Base-by-base conservation (phyloP, 2,329 filamentous ascomycete genomes). In the Aureobasidium sp. region DNA sequence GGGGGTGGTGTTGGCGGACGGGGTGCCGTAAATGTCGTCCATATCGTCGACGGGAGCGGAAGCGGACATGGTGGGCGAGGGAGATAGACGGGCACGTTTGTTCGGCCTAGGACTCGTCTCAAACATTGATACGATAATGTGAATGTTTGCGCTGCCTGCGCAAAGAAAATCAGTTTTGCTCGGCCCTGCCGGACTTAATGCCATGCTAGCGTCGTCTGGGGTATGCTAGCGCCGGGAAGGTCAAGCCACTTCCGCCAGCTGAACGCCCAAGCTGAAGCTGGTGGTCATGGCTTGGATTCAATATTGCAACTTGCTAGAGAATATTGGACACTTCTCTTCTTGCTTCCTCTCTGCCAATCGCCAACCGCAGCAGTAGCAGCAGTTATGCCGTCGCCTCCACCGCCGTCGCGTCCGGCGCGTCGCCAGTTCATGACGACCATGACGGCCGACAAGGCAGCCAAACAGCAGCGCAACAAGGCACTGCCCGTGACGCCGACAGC, bases 21-120 rank as follows among this genome's bases (percentile, higher is more conserved):
- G 62, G 12, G 55, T 64, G 29, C 64, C 68, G 60, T 73, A 72
- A 48, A 73, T 66, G 58, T 73, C 71, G 59, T 71, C 68, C 68
- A 68, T 70, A 34, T 69, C 71, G 48, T 70, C 69, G 57, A 51
- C 36, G 45, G 53, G 57, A 37, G 34, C 34, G 25, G 63, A 37
- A 29, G 29, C 34, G 27, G 55, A 45, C 61, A 63, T 62, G 44
- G 59, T 37, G 47, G 62, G 48, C n/a, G 52, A 39, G 20, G 37
- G 36, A 20, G 45, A 59, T n/a, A 47, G 37, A 60, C 62, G 53
- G 5, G 62, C 27, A 11, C 53, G 57, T 45, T 63, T 63, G 42
- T 57, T 45, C 17, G 62, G 55, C 39, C 62, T 36, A 7, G 60
- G 60, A 56, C 60, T 62, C 34, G 31, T 41, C 22, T 60, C 45